Conservation (phyloP, 805 yeast genomes). For the Candida tallmaniae region DNA sequence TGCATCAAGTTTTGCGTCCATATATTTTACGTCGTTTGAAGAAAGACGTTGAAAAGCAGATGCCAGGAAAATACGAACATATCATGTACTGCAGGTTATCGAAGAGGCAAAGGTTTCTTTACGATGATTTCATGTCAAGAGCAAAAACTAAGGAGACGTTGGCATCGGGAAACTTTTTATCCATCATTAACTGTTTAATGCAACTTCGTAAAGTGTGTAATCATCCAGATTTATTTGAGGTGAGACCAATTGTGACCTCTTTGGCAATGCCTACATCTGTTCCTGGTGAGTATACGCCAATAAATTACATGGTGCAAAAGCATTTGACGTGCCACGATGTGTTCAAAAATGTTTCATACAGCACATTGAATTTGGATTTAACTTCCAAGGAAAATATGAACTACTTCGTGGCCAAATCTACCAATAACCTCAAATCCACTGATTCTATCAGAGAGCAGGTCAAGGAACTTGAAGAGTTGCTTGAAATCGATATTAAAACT, state of each 20-base stretch:
- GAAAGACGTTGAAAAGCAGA: conserved; percentile 95
- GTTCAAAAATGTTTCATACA: conserved; percentile 28
- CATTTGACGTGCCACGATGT: conserved; percentile 18
- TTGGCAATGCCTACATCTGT: conserved; percentile 71
- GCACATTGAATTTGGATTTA: conserved; percentile 59
- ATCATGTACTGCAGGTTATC: conserved; percentile 88
- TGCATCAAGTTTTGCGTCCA: conserved; percentile 93
- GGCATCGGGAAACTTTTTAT: conserved; percentile 89
- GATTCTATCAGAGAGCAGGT: conserved; percentile 41
- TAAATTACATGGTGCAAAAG: conserved; percentile 32
- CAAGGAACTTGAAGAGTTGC: conserved; percentile 35
- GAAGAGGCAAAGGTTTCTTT: conserved; percentile 84
- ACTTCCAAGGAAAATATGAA: conserved; percentile 42
- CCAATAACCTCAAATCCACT: conserved; percentile 44
- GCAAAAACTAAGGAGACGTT: conserved; percentile 93
- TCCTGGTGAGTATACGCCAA: conserved; percentile 40
- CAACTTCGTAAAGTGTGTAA: conserved; percentile 95
- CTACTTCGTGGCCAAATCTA: conserved; percentile 43
- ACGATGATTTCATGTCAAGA: conserved; percentile 96
- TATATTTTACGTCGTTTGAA: conserved; percentile 86
- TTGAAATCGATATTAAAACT: conserved; percentile 13
- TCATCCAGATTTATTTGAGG: conserved; percentile 95
- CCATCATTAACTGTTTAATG: conserved; percentile 96
- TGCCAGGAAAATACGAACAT: conserved; percentile 98
- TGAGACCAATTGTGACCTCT: conserved; percentile 89